Conservation (phyloP, 2,329 filamentous ascomycete genomes). For the Elsinoe batatas region DNA sequence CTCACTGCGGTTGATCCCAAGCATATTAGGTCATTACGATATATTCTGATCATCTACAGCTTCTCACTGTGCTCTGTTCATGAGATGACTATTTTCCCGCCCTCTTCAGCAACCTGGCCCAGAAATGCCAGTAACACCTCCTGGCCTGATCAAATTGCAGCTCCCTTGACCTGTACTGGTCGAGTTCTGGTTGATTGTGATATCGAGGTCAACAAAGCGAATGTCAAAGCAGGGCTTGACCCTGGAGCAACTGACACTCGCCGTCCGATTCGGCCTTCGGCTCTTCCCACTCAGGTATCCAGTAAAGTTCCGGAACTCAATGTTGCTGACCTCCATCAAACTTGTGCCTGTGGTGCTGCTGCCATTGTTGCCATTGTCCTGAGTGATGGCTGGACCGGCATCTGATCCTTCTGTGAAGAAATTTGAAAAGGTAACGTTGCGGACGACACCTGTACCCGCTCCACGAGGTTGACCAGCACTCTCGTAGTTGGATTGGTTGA, state of each 20-base stretch:
- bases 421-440: slow-evolving; percentile 43
- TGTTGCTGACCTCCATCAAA: slow-evolving; percentile 41
- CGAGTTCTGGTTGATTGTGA: slow-evolving; percentile 26
- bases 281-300: slow-evolving; percentile 33
- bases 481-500: slow-evolving; percentile 41
- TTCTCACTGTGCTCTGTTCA: no score
- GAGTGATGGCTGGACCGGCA: slow-evolving; percentile 35
- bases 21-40: no score
- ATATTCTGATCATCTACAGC: no score
- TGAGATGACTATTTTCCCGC: not conserved
- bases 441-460: slow-evolving; percentile 45
- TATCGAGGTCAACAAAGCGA: slow-evolving; percentile 33
- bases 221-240: slow-evolving; percentile 45
- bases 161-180: slow-evolving; percentile 26
- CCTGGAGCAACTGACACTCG: slow-evolving; percentile 39
- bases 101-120: slow-evolving; percentile 19
- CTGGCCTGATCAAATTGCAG: slow-evolving; percentile 30
- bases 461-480: slow-evolving; percentile 40
- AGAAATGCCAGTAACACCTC: slow-evolving; percentile 27
- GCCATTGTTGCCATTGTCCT: slow-evolving; percentile 44
- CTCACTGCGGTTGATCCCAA: no score
- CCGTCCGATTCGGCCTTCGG: slow-evolving; percentile 23
- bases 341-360: slow-evolving; percentile 38
- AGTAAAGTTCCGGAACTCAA: slow-evolving; percentile 44
- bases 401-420: slow-evolving; percentile 41